Conservation (phyloP, 2,329 filamentous ascomycete genomes). For the Stachybotrys chlorohalonatus region DNA sequence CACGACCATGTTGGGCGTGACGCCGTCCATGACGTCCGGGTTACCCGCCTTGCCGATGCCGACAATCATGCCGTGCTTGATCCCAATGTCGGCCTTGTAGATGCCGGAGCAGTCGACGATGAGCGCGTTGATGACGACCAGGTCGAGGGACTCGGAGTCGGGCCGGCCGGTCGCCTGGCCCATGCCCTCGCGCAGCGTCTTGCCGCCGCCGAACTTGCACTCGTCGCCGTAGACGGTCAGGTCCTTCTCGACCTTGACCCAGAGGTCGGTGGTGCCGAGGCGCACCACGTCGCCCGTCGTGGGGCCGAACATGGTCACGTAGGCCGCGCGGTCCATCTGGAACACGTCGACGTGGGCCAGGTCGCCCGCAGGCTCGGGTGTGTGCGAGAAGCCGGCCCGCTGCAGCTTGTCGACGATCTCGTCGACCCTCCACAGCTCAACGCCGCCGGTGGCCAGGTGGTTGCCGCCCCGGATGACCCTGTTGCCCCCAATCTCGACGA, state of each 20-base stretch:
- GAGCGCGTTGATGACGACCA: slow-evolving; percentile 82
- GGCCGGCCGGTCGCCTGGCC: slow-evolving; percentile 75
- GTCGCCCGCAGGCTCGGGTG: slow-evolving; percentile 52
- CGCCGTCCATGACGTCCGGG: slow-evolving; percentile 92
- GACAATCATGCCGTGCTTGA: slow-evolving; percentile 78
- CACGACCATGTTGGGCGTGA: slow-evolving; percentile 68
- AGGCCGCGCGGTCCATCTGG: slow-evolving; percentile 68
- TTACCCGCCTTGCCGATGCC: slow-evolving; percentile 94
- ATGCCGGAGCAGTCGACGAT: slow-evolving; percentile 89
- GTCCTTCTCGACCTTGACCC: slow-evolving; percentile 85
- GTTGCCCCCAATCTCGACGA: slow-evolving; percentile 80
- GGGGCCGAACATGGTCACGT: slow-evolving; percentile 85
- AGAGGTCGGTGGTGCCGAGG: slow-evolving; percentile 76
- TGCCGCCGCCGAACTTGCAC: slow-evolving; percentile 90
- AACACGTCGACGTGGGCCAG: slow-evolving; percentile 49
- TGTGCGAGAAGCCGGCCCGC: slow-evolving; percentile 69
- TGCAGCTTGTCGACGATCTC: slow-evolving; percentile 61
- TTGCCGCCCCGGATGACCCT: slow-evolving; percentile 81
- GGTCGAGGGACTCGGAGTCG: slow-evolving; percentile 66
- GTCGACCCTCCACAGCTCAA: slow-evolving; percentile 54
- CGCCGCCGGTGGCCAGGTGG: slow-evolving; percentile 60
- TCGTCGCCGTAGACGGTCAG: slow-evolving; percentile 82
- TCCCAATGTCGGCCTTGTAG: slow-evolving; percentile 92
- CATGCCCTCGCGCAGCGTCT: slow-evolving; percentile 92
- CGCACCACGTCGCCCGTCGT: slow-evolving; percentile 81